Evolutionary conservation across 306 rosid genomes (phyloP), one percentile per base, ranked within the genome.

Genomic region (Calophaca sinica): DNA sequence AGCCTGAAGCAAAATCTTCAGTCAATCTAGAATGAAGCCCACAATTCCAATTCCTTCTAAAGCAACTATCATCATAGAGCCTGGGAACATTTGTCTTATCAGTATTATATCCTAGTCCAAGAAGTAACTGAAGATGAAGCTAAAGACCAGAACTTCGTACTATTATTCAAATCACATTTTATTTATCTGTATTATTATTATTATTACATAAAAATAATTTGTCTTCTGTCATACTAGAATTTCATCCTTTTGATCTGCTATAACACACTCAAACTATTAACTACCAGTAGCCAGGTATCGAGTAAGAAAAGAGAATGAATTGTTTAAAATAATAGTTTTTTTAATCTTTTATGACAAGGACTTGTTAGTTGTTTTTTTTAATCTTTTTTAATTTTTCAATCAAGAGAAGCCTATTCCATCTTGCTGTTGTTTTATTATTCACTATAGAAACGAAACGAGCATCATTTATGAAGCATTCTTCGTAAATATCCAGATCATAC

Each of bases 261-360:
- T 52, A 42, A 12, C 41, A 72, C 59, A 71, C 77, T 57, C 14
- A 55, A 64, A 55, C 75, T 44, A 45, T 28, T 61, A 73, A 55
- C 73, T 31, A 15, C 33, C 3, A 4, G 44, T 29, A 14, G 65
- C 31, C 41, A 38, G 28, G 8, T 57, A 50, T 48, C 33, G 73
- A 2, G 45, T 31, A 67, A 65, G 31, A 55, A 73, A 45, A 48
- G 64, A 80, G 15, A 69, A 63, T 68, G 57, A 28, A 70, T 8
- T 70, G 6, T 50, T 65, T 60, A 61, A 58, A 55, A 14, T 28
- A 20, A 55, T 48, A 33, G 20, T 58, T 52, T 46, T 57, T 5
- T 73, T 6, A 41, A 31, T 73, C 58, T 29, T 57, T 57, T 26
- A 9, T 31, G 59, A 32, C 45, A 55, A 55, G 62, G 62, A 44